Base-by-base conservation (phyloP, 495 filamentous ascomycete species). In the Haplographium delicatum region DNA sequence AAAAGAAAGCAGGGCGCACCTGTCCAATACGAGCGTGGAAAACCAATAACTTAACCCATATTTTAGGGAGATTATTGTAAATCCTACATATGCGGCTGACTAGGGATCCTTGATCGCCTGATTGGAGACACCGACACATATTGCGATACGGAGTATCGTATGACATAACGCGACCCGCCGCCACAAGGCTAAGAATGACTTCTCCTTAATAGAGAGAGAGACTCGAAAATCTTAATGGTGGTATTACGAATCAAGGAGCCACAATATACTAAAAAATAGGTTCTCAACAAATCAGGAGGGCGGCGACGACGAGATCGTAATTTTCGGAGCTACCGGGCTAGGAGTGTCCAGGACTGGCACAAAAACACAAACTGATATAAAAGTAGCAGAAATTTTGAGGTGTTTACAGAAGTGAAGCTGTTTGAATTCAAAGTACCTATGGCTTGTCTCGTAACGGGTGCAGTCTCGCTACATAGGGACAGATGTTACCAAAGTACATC, bases 271-370 rank as follows among this genome's bases (percentile, higher is more conserved):
- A 44, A 20, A 20, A 31, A 31, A 31, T 7, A 31, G 28, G 28
- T 44, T 27, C 48, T 51, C 22, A 43, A 19, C 22, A 44, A 44
- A 51, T 51, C 38, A 51, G 48, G 48, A 23, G 47, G 25, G 38
- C 25, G 18, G 47, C 47, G 34, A 50, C 35, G 24, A 51, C 48
- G 48, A 20, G 48, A 44, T 51, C 25, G 27, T 51, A 51, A 51
- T 19, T 33, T 51, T 51, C 48, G 27, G 39, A 51, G 48, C 8
- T 44, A 44, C 4, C 28, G n/a, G 25, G 39, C 44, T 33, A 34
- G 48, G 38, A 44, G 38, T 51, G 18, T 51, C 20, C 39, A 20
- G 18, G 48, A 51, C 8, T 4, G 27, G 49, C 49, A 51, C 22
- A 51, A 1, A 44, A 7, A 51, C 20, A 51, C 26, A n/a, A 44